Evolutionary conservation across 805 yeast genomes (phyloP).

Genomic region (Candida xiaguanensis): DNA sequence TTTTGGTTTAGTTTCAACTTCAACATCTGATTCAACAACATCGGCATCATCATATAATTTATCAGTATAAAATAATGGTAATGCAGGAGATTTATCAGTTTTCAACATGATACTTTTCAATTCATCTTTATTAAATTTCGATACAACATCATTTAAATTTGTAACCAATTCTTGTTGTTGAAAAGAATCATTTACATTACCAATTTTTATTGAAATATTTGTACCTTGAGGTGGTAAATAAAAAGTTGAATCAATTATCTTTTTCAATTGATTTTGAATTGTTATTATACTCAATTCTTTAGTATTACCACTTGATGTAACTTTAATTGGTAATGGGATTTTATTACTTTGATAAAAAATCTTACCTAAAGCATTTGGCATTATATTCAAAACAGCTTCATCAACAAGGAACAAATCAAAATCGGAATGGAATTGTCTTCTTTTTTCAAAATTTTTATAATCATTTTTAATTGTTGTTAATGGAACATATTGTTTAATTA

Average conservation of each 20-base stretch:
- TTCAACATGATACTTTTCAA: conserved; percentile 64
- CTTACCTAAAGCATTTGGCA: conserved; percentile 84
- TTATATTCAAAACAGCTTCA: conserved; percentile 70
- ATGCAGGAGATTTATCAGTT: conserved; percentile 68
- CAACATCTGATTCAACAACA: conserved; percentile 18
- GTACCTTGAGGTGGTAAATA: conserved; percentile 73
- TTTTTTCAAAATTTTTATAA: conserved; percentile 84
- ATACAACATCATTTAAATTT: conserved; percentile 56
- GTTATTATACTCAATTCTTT: conserved; percentile 47
- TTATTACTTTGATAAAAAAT: conserved; percentile 59
- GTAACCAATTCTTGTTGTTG: conserved; percentile 49
- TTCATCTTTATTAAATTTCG: conserved; percentile 39
- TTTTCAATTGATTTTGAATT: conserved; percentile 55
- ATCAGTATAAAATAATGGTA: conserved; percentile 77
- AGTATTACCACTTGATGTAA: conserved; percentile 20
- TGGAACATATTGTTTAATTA: conserved; percentile 56
- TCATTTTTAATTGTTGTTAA: conserved; percentile 75
- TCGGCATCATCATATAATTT: conserved; percentile 50
- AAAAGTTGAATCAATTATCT: conserved; percentile 54
- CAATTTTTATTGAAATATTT: conserved; percentile 62
- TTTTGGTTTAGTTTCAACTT: conserved; percentile 8
- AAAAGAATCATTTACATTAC: conserved; percentile 42
- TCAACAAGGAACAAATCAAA: conserved; percentile 82
- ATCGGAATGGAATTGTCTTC: conserved; percentile 65
- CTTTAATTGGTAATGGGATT: conserved; percentile 47